Evolutionary conservation across 495 filamentous ascomycete genomes (phyloP).

Genomic region (Aspergillus leporis): DNA sequence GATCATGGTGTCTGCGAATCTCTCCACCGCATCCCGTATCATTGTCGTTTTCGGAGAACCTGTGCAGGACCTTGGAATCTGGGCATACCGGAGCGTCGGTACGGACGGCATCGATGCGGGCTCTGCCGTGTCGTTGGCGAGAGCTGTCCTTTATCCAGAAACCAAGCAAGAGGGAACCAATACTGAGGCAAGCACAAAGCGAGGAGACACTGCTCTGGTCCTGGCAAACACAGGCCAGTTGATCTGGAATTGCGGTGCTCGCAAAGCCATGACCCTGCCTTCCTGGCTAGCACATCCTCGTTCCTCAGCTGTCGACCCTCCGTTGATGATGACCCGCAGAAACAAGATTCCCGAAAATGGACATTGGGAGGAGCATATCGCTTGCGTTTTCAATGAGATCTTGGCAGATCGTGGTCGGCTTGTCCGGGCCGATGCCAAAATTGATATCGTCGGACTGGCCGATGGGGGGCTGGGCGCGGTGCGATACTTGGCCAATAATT

Average conservation of each 20-base stretch:
- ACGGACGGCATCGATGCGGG: slow-evolving; percentile 63
- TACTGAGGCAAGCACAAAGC: slow-evolving; percentile 1
- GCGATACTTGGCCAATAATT: slow-evolving; percentile 56
- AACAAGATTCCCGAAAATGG: slow-evolving; percentile 61
- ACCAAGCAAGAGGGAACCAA: slow-evolving; percentile 14
- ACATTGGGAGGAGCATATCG: slow-evolving; percentile 54
- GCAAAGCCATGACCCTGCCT: slow-evolving; percentile 52
- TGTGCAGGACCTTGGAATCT: slow-evolving; percentile 70
- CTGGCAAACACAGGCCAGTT: slow-evolving; percentile 73
- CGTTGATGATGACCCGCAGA: slow-evolving; percentile 31
- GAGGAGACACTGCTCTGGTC: slow-evolving; percentile 48
- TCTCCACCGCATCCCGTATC: slow-evolving; percentile 60
- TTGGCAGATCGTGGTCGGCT: slow-evolving; percentile 39
- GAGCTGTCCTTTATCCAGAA: slow-evolving; percentile 40
- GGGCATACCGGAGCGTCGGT: slow-evolving; percentile 66
- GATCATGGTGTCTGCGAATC: slow-evolving; percentile 62
- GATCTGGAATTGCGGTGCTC: slow-evolving; percentile 61
- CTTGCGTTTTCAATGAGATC: slow-evolving; percentile 63
- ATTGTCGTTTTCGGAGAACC: slow-evolving; percentile 74
- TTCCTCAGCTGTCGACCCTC: slow-evolving; percentile 51
- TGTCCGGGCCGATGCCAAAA: slow-evolving; percentile 41
- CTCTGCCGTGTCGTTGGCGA: slow-evolving; percentile 61
- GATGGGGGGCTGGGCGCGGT: slow-evolving; percentile 56
- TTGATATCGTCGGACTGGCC: slow-evolving; percentile 67
- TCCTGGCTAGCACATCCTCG: slow-evolving; percentile 57